These are phyloP conservation scores for Alternaria tenuissima DNA, from an alignment of 2,329 filamentous ascomycete genomes.

Conservation along the genomic window DNA sequence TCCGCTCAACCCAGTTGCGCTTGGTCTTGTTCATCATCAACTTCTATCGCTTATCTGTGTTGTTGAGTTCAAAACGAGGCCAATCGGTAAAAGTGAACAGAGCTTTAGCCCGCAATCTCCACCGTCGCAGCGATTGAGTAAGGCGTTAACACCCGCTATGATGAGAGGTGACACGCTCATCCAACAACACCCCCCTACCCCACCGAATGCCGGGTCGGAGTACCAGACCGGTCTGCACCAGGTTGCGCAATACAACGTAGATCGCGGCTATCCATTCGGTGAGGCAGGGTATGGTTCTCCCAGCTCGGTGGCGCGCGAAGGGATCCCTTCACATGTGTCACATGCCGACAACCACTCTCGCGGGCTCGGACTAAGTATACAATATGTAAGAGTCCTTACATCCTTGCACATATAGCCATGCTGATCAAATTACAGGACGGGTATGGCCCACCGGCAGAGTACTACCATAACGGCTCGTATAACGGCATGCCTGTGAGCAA, in stretches of 20 bases:
- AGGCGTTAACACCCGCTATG: constrained; percentile 22
- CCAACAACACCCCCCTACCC: constrained; percentile 50
- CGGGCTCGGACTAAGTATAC: constrained; percentile 38
- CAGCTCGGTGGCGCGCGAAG: constrained; percentile 36
- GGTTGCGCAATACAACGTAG: constrained; percentile 55
- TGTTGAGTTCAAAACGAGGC: constrained; percentile 17
- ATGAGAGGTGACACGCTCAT: constrained; percentile 48
- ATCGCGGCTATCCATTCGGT: constrained; percentile 49
- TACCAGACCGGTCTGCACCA: constrained; percentile 51
- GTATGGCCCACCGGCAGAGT: constrained; percentile 39
- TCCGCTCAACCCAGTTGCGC: background rate
- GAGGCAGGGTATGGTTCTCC: constrained; percentile 43
- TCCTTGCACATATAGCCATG: constrained; percentile 13
- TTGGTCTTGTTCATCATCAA: constrained; percentile 6
- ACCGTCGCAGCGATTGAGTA: constrained; percentile 14
- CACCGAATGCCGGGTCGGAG: constrained; percentile 42
- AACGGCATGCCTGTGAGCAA: constrained; percentile 37
- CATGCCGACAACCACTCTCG: constrained; percentile 33
- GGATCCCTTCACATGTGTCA: constrained; percentile 38
- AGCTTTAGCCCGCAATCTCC: constrained; percentile 10
- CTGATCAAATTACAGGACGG: constrained; percentile 41
- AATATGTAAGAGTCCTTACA: constrained; percentile 40
- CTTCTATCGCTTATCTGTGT: constrained; percentile 16
- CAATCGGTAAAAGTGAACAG: constrained; percentile 12
- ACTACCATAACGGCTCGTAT: constrained; percentile 39